Percentiles rank a stretch among this genome's conserved stretches.
These are phyloP conservation scores for Pythium oligandrum DNA, from an alignment of 352 stramenopile genomes.

Conservation along the genomic window DNA sequence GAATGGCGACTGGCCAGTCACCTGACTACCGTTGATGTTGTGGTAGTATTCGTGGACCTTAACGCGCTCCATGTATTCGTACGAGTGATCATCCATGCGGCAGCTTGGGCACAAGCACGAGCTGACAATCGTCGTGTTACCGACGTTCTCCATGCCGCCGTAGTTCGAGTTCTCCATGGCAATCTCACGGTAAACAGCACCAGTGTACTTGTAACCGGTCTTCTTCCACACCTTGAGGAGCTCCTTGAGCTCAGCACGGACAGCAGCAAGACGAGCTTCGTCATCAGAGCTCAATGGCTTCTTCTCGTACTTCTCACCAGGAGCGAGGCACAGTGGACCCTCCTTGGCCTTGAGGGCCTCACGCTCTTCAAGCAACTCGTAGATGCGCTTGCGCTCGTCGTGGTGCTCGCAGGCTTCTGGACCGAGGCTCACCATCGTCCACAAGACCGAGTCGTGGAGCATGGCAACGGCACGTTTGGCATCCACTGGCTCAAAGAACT, in stretches of 20 bases:
- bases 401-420: conserved; percentile 66
- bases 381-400: conserved; percentile 67
- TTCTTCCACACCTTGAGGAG: conserved; percentile 70
- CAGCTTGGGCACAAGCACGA: conserved; percentile 67
- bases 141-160: conserved; percentile 77
- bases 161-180: conserved; percentile 85
- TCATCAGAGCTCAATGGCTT: conserved; percentile 36
- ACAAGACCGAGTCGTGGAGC: conserved; percentile 72
- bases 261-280: conserved; percentile 31
- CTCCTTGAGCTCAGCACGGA: conserved; percentile 56
- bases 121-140: conserved; percentile 78
- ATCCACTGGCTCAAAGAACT: conserved; percentile 59
- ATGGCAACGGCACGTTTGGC: conserved; percentile 68
- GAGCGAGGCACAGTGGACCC: conserved; percentile 46
- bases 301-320: conserved; percentile 47
- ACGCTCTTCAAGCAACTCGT: conserved; percentile 57
- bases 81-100: conserved; percentile 70
- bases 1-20: conserved; percentile 76
- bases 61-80: conserved; percentile 82
- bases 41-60: conserved; percentile 85
- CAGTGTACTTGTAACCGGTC: conserved; percentile 82
- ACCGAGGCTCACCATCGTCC: conserved; percentile 66
- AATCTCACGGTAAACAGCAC: conserved; percentile 74
- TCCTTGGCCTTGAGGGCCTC: conserved; percentile 66
- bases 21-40: conserved; percentile 78